A percentile compares a stretch with the other conserved stretches of the same genome.
These are phyloP conservation scores for Geranium rotundifolium DNA, from an alignment of 345 rosid genomes.

Conservation along the genomic window DNA sequence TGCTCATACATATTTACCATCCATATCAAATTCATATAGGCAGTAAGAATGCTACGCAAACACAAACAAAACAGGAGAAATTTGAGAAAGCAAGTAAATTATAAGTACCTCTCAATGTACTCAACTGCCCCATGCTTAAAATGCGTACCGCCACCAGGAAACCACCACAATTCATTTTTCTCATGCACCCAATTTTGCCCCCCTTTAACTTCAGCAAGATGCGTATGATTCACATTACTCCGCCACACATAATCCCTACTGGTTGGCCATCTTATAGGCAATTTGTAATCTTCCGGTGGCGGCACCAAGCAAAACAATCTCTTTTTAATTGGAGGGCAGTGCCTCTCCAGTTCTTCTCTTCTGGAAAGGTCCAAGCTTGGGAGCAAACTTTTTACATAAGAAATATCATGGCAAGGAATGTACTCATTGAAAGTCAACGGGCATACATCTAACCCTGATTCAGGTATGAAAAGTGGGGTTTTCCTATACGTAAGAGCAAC, in stretches of 20 bases:
- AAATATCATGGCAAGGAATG: constrained; percentile 69
- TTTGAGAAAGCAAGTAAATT: constrained; percentile 1
- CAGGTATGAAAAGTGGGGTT: constrained; percentile 44
- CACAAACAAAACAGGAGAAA: background rate
- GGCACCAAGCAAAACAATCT: constrained; percentile 85
- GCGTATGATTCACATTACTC: constrained; percentile 90
- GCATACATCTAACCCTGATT: constrained; percentile 58
- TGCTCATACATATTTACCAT: background rate
- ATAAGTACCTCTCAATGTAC: constrained; percentile 64
- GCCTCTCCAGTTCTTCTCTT: constrained; percentile 85
- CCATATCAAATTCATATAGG: background rate
- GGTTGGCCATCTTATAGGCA: constrained; percentile 80
- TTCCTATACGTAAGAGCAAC: constrained; percentile 44
- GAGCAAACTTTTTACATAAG: constrained; percentile 42
- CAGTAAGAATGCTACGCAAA: background rate
- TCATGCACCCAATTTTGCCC: constrained; percentile 98
- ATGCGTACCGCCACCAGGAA: constrained; percentile 98
- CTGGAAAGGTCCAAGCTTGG: constrained; percentile 48
- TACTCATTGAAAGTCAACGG: constrained; percentile 70
- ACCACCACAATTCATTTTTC: constrained; percentile 72
- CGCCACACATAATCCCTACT: constrained; percentile 88
- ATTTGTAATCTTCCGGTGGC: constrained; percentile 73
- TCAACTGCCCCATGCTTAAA: constrained; percentile 91
- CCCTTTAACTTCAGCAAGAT: constrained; percentile 77
- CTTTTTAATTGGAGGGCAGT: constrained; percentile 68